Evolutionary conservation across 2,329 filamentous ascomycete species (phyloP).

Genomic region (Phaeosphaeriaceae sp.): DNA sequence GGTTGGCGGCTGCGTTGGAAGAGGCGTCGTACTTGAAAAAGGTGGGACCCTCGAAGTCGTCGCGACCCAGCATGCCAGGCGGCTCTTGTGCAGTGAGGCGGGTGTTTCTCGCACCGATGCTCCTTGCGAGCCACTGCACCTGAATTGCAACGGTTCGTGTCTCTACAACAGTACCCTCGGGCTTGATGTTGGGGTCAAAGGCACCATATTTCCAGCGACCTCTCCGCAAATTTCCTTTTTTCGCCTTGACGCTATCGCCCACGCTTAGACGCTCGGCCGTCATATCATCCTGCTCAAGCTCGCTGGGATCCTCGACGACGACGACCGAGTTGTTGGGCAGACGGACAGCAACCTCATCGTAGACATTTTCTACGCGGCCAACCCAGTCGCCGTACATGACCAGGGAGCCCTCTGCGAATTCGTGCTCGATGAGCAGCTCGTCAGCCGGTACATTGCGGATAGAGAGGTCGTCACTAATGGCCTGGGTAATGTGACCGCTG

Average conservation of each 20-base stretch:
- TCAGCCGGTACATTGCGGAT: constrained; percentile 52
- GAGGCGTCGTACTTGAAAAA: constrained; percentile 54
- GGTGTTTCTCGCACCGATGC: constrained; percentile 36
- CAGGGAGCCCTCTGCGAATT: constrained; percentile 58
- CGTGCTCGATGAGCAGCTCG: constrained; percentile 55
- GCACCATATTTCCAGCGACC: constrained; percentile 61
- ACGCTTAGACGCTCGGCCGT: constrained; percentile 49
- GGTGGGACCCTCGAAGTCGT: constrained; percentile 52
- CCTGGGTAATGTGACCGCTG: constrained; percentile 26
- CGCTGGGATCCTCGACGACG: constrained; percentile 55
- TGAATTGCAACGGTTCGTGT: constrained; percentile 54
- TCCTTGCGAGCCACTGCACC: constrained; percentile 61
- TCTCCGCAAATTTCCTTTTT: constrained; percentile 58
- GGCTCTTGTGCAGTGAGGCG: constrained; percentile 39
- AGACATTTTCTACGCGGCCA: constrained; percentile 58
- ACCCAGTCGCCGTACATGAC: constrained; percentile 64
- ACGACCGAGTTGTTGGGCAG: constrained; percentile 62
- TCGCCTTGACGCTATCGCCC: constrained; percentile 59
- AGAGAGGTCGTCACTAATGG: constrained; percentile 38
- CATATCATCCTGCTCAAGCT: constrained; percentile 47
- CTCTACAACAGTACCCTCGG: constrained; percentile 60
- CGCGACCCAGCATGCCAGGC: constrained; percentile 35
- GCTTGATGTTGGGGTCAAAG: constrained; percentile 57
- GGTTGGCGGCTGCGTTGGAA: constrained; percentile 23
- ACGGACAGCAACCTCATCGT: constrained; percentile 58